These are phyloP conservation scores for Ophiosphaerella herpotricha DNA, from an alignment of 2,329 filamentous ascomycete species.

Conservation along the genomic window DNA sequence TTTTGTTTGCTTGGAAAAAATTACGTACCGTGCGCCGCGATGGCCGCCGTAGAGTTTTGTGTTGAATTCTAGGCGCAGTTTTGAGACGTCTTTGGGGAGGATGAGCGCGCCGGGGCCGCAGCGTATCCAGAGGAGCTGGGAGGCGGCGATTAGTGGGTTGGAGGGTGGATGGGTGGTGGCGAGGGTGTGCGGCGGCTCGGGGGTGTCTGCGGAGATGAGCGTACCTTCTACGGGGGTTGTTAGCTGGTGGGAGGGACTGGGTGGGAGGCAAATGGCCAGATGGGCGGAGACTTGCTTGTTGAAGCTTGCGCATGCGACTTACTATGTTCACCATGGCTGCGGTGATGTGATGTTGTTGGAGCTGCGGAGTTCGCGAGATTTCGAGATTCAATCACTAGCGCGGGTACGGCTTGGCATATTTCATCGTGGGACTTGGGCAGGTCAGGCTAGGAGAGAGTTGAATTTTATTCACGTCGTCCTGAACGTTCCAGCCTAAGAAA, in stretches of 20 bases:
- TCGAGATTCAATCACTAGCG: constrained; percentile 20
- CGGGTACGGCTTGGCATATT: constrained; percentile 13
- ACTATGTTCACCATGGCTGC: constrained; percentile 60
- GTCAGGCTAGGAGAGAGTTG: background rate
- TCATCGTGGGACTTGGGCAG: background rate
- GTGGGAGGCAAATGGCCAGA: background rate
- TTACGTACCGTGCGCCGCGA: constrained; percentile 69
- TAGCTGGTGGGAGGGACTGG: constrained; percentile 17
- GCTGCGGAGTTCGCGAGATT: constrained; percentile 32
- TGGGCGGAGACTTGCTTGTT: constrained; percentile 61
- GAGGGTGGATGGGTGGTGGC: background rate
- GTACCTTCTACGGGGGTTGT: constrained; percentile 40
- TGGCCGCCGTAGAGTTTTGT: constrained; percentile 67
- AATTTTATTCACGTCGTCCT: background rate
- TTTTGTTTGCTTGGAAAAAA: background rate
- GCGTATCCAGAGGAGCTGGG: constrained; percentile 73
- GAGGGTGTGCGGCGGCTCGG: constrained; percentile 11
- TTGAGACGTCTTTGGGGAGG: constrained; percentile 74
- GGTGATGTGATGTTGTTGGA: constrained; percentile 18
- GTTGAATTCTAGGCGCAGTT: constrained; percentile 76
- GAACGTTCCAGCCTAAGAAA: too few species aligned
- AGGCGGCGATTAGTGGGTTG: constrained; percentile 4
- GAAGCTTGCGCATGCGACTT: constrained; percentile 75
- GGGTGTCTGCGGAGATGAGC: constrained; percentile 14
- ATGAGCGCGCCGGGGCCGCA: constrained; percentile 82